These are phyloP conservation scores for Dictyostelium brefeldianum DNA, from an alignment of 78 protist genomes.

Conservation along the genomic window DNA sequence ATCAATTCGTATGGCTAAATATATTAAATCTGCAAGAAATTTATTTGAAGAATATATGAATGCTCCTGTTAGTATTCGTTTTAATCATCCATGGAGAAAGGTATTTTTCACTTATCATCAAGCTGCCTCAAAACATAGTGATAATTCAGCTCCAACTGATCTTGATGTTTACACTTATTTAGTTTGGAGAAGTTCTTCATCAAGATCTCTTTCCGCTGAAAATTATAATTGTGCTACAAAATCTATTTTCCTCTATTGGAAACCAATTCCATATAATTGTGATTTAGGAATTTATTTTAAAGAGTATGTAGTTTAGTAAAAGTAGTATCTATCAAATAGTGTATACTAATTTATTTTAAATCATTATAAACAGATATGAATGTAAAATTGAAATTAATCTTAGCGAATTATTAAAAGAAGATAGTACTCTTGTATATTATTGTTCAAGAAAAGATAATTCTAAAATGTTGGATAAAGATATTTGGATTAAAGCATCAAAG, in stretches of 20 bases:
- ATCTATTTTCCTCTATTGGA: conserved; percentile 18
- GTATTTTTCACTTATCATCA: conserved; percentile 15
- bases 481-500: neutral
- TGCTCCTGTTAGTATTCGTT: neutral
- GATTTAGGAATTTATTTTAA: neutral
- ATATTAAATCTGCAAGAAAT: neutral
- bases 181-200: neutral
- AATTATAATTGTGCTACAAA: conserved; percentile 18
- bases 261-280: neutral
- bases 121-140: neutral
- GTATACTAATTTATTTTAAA: no score
- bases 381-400: conserved; percentile 1
- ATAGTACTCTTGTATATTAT: neutral
- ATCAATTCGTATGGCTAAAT: neutral
- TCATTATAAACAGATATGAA: conserved; percentile 21
- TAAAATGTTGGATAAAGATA: neutral
- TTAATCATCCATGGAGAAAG: conserved; percentile 77
- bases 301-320: no score
- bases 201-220: neutral
- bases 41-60: conserved; percentile 59
- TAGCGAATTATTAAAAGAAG: neutral
- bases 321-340: no score
- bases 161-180: conserved; percentile 56
- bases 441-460: neutral
- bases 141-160: neutral